Base-by-base conservation (phyloP, 495 filamentous ascomycete species). In the Aspergillus campestris region DNA sequence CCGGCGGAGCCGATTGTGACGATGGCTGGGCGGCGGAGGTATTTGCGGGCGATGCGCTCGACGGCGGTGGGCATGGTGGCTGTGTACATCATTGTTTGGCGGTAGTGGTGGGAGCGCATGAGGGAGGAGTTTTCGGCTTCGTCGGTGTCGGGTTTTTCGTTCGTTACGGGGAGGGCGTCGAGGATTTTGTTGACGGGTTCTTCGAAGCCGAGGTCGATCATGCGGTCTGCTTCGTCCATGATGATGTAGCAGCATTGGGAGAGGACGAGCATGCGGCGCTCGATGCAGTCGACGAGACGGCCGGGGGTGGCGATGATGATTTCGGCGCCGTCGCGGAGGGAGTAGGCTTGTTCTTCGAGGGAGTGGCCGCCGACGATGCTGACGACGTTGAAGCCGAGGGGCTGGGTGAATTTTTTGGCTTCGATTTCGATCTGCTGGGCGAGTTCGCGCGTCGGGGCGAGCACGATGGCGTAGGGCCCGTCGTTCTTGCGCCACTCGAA, bases 31-130 rank as follows among this genome's bases (percentile, higher is more conserved):
- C 92, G 79, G 4, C 94, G 84, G 7, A 99, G 80, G 57, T 97
- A 99, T 60, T 96, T 96, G 45, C 88, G 82, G 2, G 92, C 92
- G 45, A 99, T 97, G 49, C 89, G 87, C 58, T 97, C 94, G 36
- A 99, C 87, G 6, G 89, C 83, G 3, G 82, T 65, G 3, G 94
- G 89, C 92, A 99, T 99, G 27, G 92, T 99, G 8, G 92, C 92
- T 45, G 94, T 99, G 78, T 97, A 99, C 92, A 99, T 99, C 92
- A 99, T 99, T 3, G 92, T 99, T 64, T 99, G 94, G 43, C 92
- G 71, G 66, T 97, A 99, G 11, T 86, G 78, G 46, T 88, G 87
- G 34, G 80, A 81, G 46, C 77, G 84, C 94, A 97, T 97, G 5
- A 82, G 78, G 38, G 75, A 66, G 0, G 89, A 75, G 61, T 97